These are phyloP conservation scores for Conticribra guillardii DNA, from an alignment of 108 stramenopile species.

Conservation along the genomic window DNA sequence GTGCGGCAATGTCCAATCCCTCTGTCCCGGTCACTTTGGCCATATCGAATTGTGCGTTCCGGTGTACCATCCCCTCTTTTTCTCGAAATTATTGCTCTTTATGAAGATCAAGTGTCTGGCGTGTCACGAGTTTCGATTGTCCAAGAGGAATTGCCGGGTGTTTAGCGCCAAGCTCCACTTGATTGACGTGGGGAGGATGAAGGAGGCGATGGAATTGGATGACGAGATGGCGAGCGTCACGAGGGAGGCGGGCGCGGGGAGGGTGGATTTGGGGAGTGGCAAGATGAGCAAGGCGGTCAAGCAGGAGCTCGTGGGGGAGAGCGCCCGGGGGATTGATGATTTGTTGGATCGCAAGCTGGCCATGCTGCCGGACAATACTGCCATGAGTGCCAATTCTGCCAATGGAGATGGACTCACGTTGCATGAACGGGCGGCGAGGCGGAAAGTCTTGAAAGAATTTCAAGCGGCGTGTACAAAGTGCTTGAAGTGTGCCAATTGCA, in stretches of 20 bases:
- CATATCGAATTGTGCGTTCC: conserved; percentile 97
- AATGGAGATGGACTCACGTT: conserved; percentile 21
- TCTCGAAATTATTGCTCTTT: conserved; percentile 71
- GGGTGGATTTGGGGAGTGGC: conserved; percentile 10
- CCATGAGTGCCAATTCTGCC: not conserved
- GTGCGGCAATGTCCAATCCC: conserved; percentile 75
- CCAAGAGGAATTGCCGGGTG: conserved; percentile 44
- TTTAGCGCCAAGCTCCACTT: conserved; percentile 70
- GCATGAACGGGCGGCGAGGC: conserved; percentile 72
- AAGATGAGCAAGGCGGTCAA: conserved; percentile 4
- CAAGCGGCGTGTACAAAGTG: conserved; percentile 54
- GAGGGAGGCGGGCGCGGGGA: conserved; percentile 19
- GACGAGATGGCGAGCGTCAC: conserved; percentile 49
- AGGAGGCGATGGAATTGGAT: conserved; percentile 73
- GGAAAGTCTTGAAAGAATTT: conserved; percentile 77
- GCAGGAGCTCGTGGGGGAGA: conserved; percentile 11
- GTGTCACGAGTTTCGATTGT: conserved; percentile 89
- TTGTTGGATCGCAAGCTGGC: conserved; percentile 33
- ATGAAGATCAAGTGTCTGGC: conserved; percentile 91
- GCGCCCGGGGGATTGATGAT: conserved; percentile 35
- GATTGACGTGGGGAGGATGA: conserved; percentile 56
- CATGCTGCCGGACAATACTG: not conserved
- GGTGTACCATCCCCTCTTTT: conserved; percentile 94
- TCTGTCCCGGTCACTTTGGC: conserved; percentile 97
- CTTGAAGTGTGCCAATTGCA: conserved; percentile 89